These are phyloP conservation scores for Ophiostoma tasmaniense DNA, from an alignment of 2,329 filamentous ascomycete genomes.

Conservation along the genomic window DNA sequence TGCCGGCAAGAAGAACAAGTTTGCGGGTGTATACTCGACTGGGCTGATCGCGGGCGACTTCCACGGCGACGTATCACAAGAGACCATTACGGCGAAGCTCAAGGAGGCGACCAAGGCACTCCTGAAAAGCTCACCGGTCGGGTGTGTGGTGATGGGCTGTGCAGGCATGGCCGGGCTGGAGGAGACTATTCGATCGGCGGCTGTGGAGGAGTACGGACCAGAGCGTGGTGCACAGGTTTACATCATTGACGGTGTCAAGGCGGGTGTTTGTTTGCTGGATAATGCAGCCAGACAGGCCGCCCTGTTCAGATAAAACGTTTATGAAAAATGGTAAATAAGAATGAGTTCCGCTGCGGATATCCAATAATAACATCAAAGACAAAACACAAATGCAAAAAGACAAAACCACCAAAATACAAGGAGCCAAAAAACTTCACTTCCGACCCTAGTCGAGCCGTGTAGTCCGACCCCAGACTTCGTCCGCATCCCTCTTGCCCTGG, in stretches of 20 bases:
- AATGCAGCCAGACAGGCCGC: conserved; percentile 40
- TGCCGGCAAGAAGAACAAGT: conserved; percentile 35
- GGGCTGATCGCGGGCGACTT: conserved; percentile 73
- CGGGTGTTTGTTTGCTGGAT: conserved; percentile 55
- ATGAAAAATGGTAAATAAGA: not conserved
- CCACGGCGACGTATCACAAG: conserved; percentile 57
- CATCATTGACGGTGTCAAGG: conserved; percentile 73
- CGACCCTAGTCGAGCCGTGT: conserved; percentile 40
- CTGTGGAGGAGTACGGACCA: conserved; percentile 55
- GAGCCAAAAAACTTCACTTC: too few relatives aligned
- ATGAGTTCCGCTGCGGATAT: not conserved
- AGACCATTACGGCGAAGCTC: conserved; percentile 57
- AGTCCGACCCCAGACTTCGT: conserved; percentile 82
- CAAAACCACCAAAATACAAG: not conserved
- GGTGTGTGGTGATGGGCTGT: conserved; percentile 74
- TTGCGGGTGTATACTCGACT: conserved; percentile 74
- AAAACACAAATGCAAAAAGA: not conserved
- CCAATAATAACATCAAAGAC: not conserved
- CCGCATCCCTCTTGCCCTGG: conserved; percentile 69
- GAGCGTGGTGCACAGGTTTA: conserved; percentile 45
- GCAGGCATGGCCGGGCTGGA: conserved; percentile 87
- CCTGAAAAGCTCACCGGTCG: conserved; percentile 47
- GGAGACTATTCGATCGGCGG: conserved; percentile 61
- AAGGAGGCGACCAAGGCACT: conserved; percentile 61
- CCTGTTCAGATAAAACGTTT: conserved; percentile 27